Percentiles rank a stretch among this genome's conserved stretches.
Evolutionary conservation across 2,329 filamentous ascomycete species (phyloP).

Genomic region (Endoconidiophora laricicola): DNA sequence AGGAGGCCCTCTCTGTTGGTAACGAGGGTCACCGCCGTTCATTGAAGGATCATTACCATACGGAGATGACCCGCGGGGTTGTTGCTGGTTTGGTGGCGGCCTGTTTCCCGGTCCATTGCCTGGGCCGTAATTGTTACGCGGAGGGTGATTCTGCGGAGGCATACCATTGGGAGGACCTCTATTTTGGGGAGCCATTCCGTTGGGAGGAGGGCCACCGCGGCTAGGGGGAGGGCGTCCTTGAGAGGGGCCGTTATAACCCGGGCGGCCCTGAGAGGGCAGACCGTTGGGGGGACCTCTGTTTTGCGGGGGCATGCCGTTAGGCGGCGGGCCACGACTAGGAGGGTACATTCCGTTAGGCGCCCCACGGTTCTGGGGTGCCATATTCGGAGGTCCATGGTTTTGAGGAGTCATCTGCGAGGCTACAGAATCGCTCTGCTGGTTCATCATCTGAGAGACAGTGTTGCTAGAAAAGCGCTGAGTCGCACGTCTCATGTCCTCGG

Average conservation of each 20-base stretch:
- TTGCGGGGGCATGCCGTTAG: slow-evolving; percentile 1
- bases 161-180: slow-evolving; percentile 5
- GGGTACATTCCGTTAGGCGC: slow-evolving; percentile 1
- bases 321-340: background rate
- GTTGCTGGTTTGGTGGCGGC: slow-evolving; percentile 5
- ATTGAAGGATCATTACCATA: background rate
- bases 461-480: slow-evolving; percentile 70
- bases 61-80: slow-evolving; percentile 3
- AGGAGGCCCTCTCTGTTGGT: slow-evolving; percentile 1
- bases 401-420: background rate
- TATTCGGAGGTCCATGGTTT: slow-evolving; percentile 1
- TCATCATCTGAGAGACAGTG: slow-evolving; percentile 53
- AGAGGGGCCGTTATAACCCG: background rate
- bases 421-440: background rate
- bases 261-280: background rate
- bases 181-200: slow-evolving; percentile 10
- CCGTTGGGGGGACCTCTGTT: slow-evolving; percentile 1
- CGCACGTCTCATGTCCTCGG: slow-evolving; percentile 61
- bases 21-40: slow-evolving; percentile 2
- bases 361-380: background rate
- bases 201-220: background rate
- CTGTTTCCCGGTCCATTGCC: slow-evolving; percentile 4
- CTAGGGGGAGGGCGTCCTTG: background rate
- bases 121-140: slow-evolving; percentile 7
- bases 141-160: slow-evolving; percentile 2